phyloP scores from a whole-genome alignment of 2,329 filamentous ascomycete genomes.

The Talaromyces sp. region DNA sequence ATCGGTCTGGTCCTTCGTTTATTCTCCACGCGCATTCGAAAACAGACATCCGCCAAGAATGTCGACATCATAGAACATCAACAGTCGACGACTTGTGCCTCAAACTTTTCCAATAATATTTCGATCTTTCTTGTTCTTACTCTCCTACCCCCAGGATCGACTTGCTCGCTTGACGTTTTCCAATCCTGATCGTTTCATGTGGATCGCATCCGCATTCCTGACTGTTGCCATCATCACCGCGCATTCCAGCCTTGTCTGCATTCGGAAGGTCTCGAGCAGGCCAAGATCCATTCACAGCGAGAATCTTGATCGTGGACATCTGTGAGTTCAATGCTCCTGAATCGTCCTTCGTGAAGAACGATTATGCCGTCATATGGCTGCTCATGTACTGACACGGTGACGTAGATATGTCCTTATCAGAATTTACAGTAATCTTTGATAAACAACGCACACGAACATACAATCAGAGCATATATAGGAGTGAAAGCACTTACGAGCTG shows the following conservation, averaged over 20 bases:
- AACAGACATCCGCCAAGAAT: conserved; percentile 7
- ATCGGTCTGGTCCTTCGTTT: not conserved
- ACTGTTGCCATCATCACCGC: conserved; percentile 9
- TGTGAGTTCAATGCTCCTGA: not conserved
- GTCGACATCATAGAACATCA: conserved; percentile 4
- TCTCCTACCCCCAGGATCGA: not conserved
- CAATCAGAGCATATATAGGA: not conserved
- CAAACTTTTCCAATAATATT: not conserved
- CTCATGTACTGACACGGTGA: conserved; percentile 7
- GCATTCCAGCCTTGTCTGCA: conserved; percentile 13
- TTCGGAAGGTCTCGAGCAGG: conserved; percentile 10
- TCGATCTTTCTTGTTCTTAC: not conserved
- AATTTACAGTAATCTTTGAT: not conserved
- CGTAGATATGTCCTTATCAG: conserved; percentile 7
- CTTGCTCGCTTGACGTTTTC: not conserved
- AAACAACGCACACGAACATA: not conserved
- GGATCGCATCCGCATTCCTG: conserved; percentile 10
- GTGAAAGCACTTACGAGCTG: not conserved
- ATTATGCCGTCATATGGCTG: conserved; percentile 9
- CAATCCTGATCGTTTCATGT: not conserved
- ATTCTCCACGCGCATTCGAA: conserved; percentile 3
- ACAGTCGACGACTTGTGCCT: not conserved
- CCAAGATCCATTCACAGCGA: not conserved
- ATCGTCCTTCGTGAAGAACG: not conserved
- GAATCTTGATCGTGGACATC: not conserved